phyloP scores from a whole-genome alignment of 257 asterid species.

The Solanum chilense region DNA sequence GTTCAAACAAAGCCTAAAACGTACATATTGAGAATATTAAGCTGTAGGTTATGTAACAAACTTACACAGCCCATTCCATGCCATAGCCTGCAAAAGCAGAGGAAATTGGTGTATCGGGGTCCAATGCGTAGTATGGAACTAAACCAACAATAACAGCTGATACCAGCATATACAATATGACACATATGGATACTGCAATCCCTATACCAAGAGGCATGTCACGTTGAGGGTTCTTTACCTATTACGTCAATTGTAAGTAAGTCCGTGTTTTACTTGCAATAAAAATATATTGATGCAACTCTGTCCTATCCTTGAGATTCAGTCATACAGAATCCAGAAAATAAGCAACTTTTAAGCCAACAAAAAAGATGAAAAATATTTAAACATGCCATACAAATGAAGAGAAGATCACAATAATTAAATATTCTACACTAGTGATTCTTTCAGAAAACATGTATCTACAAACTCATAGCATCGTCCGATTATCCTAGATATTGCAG shows the following conservation, averaged over 20 bases:
- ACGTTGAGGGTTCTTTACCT: conserved; percentile 26
- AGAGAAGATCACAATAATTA: neutral
- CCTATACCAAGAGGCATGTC: conserved; percentile 32
- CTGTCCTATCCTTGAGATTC: neutral
- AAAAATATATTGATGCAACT: neutral
- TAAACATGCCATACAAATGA: neutral
- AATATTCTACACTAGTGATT: neutral
- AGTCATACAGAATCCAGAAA: neutral
- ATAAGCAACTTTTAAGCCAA: neutral
- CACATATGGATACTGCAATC: conserved; percentile 17
- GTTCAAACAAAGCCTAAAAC: neutral
- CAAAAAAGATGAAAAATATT: neutral
- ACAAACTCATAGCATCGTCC: neutral
- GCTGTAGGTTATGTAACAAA: neutral
- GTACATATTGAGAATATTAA: neutral
- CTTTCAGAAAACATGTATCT: neutral
- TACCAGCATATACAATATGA: conserved; percentile 20
- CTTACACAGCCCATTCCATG: conserved; percentile 34
- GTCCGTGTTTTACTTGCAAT: neutral
- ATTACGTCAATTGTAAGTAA: neutral
- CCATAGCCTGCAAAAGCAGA: conserved; percentile 27
- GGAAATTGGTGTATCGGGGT: conserved; percentile 30
- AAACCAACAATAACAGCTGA: conserved; percentile 29
- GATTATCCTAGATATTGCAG: neutral
- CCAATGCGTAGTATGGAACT: conserved; percentile 28